Evolutionary conservation across 331 rosid genomes (phyloP), one percentile per base, ranked within the genome.

Genomic region (Dryas integrifolia): DNA sequence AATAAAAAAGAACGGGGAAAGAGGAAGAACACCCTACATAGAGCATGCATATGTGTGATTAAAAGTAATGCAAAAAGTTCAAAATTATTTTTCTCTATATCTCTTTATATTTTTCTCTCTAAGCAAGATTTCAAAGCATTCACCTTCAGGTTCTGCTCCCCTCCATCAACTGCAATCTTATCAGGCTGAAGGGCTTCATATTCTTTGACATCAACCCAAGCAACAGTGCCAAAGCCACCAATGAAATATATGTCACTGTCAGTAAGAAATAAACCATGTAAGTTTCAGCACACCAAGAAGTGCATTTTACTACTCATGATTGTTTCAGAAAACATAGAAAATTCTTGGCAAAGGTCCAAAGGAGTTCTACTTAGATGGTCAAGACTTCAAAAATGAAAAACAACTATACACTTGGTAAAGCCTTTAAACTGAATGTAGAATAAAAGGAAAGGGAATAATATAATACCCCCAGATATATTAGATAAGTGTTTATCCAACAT

Each of bases 141-240:
- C 75, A 91, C 99, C 99, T 92, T 95, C 64, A 95, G 89, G 81
- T 84, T 87, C 75, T 89, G 96, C 79, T 95, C 97, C 40, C 97
- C 97, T 35, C 97, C 99, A 70, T 92, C 92, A 69, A 88, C 96
- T 50, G 97, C 99, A 76, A 95, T 95, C 86, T 89, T 95, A 79
- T 95, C 99, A 69, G 99, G 99, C 82, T 89, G 88, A 82, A 95
- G 84, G 79, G 85, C 74, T 84, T 95, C 99, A 9, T 89, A 95
- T 72, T 95, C 97, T 73, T 95, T 89, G 75, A 95, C 99, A 76
- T 92, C 92, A 75, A 91, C 93, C 99, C 99, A 95, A 70, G 99
- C 99, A 65, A 95, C 99, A 82, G 99, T 95, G 48, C 99, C 99
- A 80, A 95, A 95, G 65, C 99, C 99, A 72, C 99, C 99, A 70